phyloP scores from a whole-genome alignment of 208 protist genomes.

The Acanthamoeba culbertsoni region DNA sequence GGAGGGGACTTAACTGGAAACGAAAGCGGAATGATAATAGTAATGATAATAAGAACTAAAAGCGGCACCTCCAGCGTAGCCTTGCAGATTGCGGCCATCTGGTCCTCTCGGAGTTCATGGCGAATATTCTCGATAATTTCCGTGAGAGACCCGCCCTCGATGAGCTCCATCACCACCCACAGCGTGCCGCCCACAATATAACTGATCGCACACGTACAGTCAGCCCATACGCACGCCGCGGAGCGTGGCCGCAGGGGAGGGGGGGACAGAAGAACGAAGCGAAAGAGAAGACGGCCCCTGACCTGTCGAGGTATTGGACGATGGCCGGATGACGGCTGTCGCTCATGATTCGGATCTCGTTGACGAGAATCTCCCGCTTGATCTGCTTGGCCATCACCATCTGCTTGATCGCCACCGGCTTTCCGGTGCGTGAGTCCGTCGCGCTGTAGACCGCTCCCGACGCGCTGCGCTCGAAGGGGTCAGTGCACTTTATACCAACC shows the following conservation, averaged over 20 bases:
- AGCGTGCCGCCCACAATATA: not conserved
- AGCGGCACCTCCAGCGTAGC: not conserved
- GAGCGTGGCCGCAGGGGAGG: not conserved
- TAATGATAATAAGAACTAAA: not conserved
- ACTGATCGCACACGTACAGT: not conserved
- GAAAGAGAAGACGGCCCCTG: too few relatives aligned
- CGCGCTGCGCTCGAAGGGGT: not conserved
- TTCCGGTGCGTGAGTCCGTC: not conserved
- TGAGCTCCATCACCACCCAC: conserved; percentile 56
- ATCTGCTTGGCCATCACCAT: conserved; percentile 54
- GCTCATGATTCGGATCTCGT: conserved; percentile 48
- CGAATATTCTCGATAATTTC: not conserved
- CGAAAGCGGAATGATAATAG: not conserved
- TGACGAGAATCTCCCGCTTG: conserved; percentile 24
- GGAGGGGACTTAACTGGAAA: too few relatives aligned
- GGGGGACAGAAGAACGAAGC: not conserved
- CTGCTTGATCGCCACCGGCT: conserved; percentile 46
- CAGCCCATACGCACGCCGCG: too few relatives aligned
- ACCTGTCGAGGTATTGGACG: conserved; percentile 10
- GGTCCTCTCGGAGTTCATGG: not conserved
- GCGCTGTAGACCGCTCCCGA: conserved; percentile 25
- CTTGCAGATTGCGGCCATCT: conserved; percentile 60
- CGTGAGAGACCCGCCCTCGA: conserved; percentile 43
- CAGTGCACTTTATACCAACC: too few relatives aligned
- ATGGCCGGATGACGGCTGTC: not conserved